Conservation (phyloP, 2,329 filamentous ascomycete species). For the Alternaria metachromatica region DNA sequence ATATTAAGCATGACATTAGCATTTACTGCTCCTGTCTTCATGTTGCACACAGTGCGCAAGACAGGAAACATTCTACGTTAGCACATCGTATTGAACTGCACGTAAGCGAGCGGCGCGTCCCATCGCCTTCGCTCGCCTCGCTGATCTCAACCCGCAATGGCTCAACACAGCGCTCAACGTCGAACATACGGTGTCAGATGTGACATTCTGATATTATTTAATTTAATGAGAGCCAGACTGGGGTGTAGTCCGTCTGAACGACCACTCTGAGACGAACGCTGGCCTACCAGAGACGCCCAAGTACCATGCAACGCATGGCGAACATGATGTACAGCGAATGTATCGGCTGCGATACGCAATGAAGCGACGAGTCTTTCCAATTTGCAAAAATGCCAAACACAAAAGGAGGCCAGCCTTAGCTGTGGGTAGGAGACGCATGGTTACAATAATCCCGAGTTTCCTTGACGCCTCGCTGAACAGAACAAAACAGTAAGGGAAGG, state of each 20-base stretch:
- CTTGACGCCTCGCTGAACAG: constrained; percentile 37
- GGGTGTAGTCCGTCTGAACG: neutral
- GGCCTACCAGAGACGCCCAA: constrained; percentile 2
- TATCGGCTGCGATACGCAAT: constrained; percentile 31
- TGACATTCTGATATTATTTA: neutral
- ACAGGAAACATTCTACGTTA: neutral
- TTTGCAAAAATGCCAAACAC: constrained; percentile 9
- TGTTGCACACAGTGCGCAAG: neutral
- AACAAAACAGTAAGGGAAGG: constrained; percentile 11
- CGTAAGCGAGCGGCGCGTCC: neutral
- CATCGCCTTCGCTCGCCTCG: neutral
- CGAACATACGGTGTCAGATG: neutral
- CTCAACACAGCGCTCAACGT: neutral
- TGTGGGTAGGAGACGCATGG: constrained; percentile 16
- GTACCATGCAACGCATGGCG: constrained; percentile 10
- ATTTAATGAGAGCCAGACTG: neutral
- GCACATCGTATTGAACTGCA: neutral
- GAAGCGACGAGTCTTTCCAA: constrained; percentile 13
- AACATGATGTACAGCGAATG: constrained; percentile 27
- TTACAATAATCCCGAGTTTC: constrained; percentile 20
- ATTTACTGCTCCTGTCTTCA: neutral
- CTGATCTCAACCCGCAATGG: neutral
- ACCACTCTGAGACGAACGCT: neutral
- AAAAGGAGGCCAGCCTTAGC: constrained; percentile 22
- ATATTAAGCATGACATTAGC: neutral